Percentiles rank a stretch among this genome's conserved stretches.
Evolutionary conservation across 2,329 filamentous ascomycete species (phyloP).

Genomic region (Monosporascus ibericus): DNA sequence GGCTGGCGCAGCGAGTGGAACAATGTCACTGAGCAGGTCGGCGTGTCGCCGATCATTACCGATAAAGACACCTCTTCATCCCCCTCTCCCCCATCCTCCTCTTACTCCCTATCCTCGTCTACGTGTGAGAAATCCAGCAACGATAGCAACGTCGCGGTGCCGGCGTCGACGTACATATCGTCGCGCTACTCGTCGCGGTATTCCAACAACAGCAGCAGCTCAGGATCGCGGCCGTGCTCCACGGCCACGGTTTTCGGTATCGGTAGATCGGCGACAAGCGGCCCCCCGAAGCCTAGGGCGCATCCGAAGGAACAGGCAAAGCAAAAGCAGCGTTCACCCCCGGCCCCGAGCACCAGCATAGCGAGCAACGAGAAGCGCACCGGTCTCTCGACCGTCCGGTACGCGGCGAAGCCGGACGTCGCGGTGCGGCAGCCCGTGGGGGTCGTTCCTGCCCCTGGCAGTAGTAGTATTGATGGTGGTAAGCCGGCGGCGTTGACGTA

Average conservation of each 20-base stretch:
- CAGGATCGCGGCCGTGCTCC: background rate
- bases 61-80: conserved; percentile 1
- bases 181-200: background rate
- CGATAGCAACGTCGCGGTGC: background rate
- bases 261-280: too few relatives aligned
- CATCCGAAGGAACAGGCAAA: too few relatives aligned
- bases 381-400: conserved; percentile 19
- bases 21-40: conserved; percentile 10
- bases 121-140: background rate
- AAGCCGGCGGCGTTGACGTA: conserved; percentile 3
- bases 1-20: conserved; percentile 23
- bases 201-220: background rate
- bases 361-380: conserved; percentile 17
- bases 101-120: background rate
- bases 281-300: too few relatives aligned
- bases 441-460: conserved; percentile 17
- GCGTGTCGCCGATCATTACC: conserved; percentile 1
- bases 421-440: conserved; percentile 19
- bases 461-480: too few relatives aligned
- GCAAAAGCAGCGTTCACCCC: conserved; percentile 1
- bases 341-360: conserved; percentile 19
- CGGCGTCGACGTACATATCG: background rate
- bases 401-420: conserved; percentile 20
- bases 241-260: background rate
- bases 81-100: conserved; percentile 1